These are phyloP conservation scores for Plectosphaerella sp. DNA, from an alignment of 2,329 filamentous ascomycete genomes.

Conservation along the genomic window DNA sequence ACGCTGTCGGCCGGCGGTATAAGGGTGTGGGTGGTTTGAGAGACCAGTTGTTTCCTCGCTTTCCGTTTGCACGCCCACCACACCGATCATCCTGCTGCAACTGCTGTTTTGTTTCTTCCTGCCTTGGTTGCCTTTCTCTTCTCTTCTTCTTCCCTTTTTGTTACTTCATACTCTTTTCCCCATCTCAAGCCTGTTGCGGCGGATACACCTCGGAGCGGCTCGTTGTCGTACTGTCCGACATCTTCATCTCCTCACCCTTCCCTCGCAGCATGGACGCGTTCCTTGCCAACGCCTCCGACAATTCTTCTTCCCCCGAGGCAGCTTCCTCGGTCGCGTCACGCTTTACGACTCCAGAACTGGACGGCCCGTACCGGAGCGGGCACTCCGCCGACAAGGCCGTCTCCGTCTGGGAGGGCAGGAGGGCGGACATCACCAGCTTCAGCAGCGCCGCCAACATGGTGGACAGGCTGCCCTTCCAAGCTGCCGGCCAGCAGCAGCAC, in stretches of 20 bases:
- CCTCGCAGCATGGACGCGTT: slow-evolving; percentile 6
- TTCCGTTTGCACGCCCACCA: neutral
- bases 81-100: neutral
- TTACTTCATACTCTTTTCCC: neutral
- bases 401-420: too few species aligned
- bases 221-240: neutral
- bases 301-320: slow-evolving; percentile 6
- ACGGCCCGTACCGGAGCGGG: neutral
- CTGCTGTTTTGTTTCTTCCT: neutral
- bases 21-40: neutral
- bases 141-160: neutral
- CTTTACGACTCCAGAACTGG: slow-evolving; percentile 8
- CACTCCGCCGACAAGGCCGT: too few species aligned
- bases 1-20: neutral
- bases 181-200: neutral
- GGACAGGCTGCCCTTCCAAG: neutral
- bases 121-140: neutral
- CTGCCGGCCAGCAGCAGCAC: neutral
- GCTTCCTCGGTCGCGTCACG: slow-evolving; percentile 7
- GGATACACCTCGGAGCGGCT: neutral
- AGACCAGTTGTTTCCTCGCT: neutral
- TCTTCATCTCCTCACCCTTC: neutral
- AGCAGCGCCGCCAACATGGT: neutral
- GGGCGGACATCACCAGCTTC: neutral
- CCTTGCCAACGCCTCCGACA: slow-evolving; percentile 7